Conservation (phyloP, 164 flowering plant species). For the Piper longum region DNA sequence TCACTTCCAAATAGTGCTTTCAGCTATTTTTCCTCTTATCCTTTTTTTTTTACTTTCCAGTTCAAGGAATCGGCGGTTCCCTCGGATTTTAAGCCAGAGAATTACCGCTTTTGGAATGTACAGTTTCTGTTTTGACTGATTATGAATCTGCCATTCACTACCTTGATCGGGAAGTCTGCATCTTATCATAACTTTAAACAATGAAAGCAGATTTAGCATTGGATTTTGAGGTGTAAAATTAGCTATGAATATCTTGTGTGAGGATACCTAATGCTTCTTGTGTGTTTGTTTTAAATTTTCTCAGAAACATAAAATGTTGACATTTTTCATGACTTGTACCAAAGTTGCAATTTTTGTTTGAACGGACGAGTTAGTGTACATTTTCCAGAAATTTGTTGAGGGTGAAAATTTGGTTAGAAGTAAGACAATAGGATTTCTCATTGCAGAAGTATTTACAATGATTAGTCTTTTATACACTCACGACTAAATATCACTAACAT, state of each 20-base stretch:
- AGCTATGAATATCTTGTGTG: not conserved
- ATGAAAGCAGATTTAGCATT: not conserved
- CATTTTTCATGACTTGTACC: not conserved
- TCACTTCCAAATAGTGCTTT: too few relatives aligned
- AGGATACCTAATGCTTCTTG: not conserved
- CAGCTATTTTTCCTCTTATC: not conserved
- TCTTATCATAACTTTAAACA: not conserved
- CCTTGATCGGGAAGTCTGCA: constrained; percentile 93
- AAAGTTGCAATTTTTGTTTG: not conserved
- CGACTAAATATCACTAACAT: too few relatives aligned
- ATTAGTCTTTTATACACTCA: too few relatives aligned
- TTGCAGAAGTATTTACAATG: too few relatives aligned
- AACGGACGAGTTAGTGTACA: not conserved
- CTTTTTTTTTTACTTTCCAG: constrained; percentile 28
- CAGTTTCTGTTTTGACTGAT: constrained; percentile 78
- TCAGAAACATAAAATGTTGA: not conserved
- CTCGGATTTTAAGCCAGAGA: constrained; percentile 94
- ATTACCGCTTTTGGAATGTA: constrained; percentile 81
- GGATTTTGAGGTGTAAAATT: not conserved
- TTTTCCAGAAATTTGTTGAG: not conserved
- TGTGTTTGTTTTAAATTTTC: too few relatives aligned
- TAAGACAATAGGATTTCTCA: too few relatives aligned
- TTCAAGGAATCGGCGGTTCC: constrained; percentile 82
- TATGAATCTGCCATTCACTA: constrained; percentile 69
- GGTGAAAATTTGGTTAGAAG: not conserved